These are phyloP conservation scores for Sporobolus alterniflorus DNA, from an alignment of 202 grass and related monocot species.

Conservation along the genomic window DNA sequence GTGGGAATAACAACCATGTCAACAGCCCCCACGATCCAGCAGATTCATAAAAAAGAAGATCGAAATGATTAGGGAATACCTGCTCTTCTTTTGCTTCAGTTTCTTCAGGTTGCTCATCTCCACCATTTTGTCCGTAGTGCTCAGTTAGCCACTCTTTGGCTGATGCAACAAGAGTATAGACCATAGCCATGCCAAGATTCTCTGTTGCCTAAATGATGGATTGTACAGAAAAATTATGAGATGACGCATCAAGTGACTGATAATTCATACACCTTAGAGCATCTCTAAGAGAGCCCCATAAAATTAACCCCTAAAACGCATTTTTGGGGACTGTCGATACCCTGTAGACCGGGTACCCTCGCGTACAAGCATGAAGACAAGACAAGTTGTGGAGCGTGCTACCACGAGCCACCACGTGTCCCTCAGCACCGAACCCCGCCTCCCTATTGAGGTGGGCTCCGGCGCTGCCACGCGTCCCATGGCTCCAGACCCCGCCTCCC, in stretches of 20 bases:
- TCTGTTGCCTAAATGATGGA: constrained; percentile 67
- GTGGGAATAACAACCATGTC: background rate
- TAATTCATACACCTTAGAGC: constrained; percentile 22
- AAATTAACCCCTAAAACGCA: no score
- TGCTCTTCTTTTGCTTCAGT: constrained; percentile 68
- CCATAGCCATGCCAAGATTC: constrained; percentile 99
- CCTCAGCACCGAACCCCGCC: no score
- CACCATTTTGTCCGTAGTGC: constrained; percentile 72
- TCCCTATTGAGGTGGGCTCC: no score
- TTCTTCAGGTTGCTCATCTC: constrained; percentile 61
- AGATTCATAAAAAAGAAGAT: constrained; percentile 30
- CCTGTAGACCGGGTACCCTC: no score
- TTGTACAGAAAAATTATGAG: constrained; percentile 27
- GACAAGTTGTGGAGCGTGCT: no score
- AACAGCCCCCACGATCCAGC: background rate
- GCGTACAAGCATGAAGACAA: no score
- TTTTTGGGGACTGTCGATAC: no score
- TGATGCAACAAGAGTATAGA: constrained; percentile 94
- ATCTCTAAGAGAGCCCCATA: no score
- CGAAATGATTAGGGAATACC: constrained; percentile 44
- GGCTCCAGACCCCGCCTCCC: no score
- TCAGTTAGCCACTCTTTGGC: constrained; percentile 97
- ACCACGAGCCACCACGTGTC: no score
- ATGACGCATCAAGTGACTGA: background rate
- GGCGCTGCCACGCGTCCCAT: no score